Base-by-base conservation (phyloP, 257 asterid species). In the Jaltomata sinuosa region DNA sequence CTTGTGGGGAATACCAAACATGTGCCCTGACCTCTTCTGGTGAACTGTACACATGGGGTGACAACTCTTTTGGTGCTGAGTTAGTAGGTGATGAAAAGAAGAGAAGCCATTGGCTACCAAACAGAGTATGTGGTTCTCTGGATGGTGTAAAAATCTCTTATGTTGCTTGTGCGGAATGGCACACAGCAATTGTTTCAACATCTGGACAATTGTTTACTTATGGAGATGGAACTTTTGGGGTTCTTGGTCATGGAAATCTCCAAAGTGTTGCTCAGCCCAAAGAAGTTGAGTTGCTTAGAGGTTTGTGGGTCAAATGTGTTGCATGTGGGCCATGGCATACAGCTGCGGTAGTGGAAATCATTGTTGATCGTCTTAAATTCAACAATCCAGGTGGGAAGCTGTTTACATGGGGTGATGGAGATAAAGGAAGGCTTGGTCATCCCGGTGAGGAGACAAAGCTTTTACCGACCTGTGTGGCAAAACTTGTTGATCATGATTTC, bases 271-370 rank as follows among this genome's bases (percentile, higher is more conserved):
- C 88, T 67, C 87, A 84, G 1, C 93, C 93, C 62, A 90, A 87
- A 85, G 92, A 87, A 84, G 90, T 90, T 32, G 92, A 87, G 78
- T 89, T 88, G 0, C 91, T 90, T 34, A 84, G 84, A 27, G 89
- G 90, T 19, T 76, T 85, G 29, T 42, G 85, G 80, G 93, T 89
- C 25, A 89, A 82, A 72, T 81, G 87, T n/a, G 89, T 87, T 80
- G 90, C 92, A 19, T 90, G 93, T 88, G 93, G 93, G 38, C 84
- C 91, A n/a, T 90, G 93, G 93, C 93, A 90, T 54, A 89, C 93
- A 47, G 93, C 92, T 55, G 92, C 93, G 1, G 84, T 90, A 52
- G 93, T 89, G 27, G 93, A 90, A 71, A 52, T 80, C 72, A 80
- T 57, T 72, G 85, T 81, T 6, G 89, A 89, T 79, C 85, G 59